Base-by-base conservation (phyloP, 768 basidiomycete genomes). In the Lactarius vividus region DNA sequence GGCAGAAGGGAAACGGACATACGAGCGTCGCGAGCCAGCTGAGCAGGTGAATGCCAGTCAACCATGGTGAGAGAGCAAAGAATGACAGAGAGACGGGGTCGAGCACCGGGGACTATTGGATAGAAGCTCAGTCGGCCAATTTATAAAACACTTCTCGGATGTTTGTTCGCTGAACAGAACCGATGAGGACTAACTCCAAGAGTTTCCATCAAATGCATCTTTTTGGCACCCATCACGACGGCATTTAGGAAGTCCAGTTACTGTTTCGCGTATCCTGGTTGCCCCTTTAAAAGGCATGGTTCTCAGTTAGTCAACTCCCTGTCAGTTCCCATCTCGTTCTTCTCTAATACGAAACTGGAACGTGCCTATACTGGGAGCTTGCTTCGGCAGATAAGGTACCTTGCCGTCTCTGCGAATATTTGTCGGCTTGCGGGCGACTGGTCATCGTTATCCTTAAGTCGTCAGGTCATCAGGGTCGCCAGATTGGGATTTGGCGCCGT, bases 21-120 rank as follows among this genome's bases (percentile, higher is more conserved):
- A 80, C 80, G 67, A 11, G 73, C 67, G 65, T 81, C 80, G 23
- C 67, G 73, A 28, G 72, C 75, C 57, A 81, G 68, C 70, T 80
- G 75, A 11, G 71, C 63, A 40, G 74, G 70, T 13, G 81, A 81
- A 54, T 76, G 69, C 80, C 81, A 82, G 63, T 79, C 64, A 60
- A 74, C 73, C 81, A 82, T 62, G 59, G 10, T 31, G 35, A 44
- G 56, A 33, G 64, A 16, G 57, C 39, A 37, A 40, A 62, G 58
- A n/a, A 46, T 18, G 49, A 42, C 18, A 59, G 28, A 54, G 53
- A 62, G 60, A 31, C 39, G 42, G 33, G 42, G 28, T 49, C 40
- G 61, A 56, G 40, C 59, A 54, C 23, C 40, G 44, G 63, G 59
- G 59, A 46, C n/a, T 61, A 35, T 31, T 53, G 65, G 57, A 57